A percentile compares a stretch with the other conserved stretches of the same genome.
These are phyloP conservation scores for Mikania micrantha DNA, from an alignment of 129 eudicot species.

Conservation along the genomic window DNA sequence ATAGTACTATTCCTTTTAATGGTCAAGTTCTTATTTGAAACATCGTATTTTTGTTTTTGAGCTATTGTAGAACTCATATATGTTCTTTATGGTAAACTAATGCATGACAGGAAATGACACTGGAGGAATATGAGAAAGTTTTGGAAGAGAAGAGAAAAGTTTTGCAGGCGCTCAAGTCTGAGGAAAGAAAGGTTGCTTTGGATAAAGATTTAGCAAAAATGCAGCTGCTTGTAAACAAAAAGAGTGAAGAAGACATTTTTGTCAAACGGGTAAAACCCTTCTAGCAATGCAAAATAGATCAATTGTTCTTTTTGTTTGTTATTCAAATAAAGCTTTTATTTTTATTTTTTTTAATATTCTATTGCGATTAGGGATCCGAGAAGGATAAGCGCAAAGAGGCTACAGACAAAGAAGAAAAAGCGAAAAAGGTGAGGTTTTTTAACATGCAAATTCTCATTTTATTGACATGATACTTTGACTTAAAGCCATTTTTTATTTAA, in stretches of 20 bases:
- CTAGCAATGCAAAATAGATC: background rate
- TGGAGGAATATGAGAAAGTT: slow-evolving; percentile 89
- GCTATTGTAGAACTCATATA: background rate
- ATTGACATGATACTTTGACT: too few relatives aligned
- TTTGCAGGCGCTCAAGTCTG: slow-evolving; percentile 37
- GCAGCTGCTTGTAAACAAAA: slow-evolving; percentile 28
- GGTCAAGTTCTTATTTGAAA: background rate
- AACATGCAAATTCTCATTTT: too few relatives aligned
- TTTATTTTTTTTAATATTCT: background rate
- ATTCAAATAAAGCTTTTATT: background rate
- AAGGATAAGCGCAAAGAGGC: slow-evolving; percentile 38
- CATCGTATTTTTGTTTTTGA: background rate
- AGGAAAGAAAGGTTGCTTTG: slow-evolving; percentile 32
- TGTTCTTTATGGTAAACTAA: background rate
- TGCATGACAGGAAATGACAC: slow-evolving; percentile 68
- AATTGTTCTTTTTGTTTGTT: background rate
- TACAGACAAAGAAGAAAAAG: slow-evolving; percentile 30
- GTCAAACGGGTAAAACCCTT: slow-evolving; percentile 32
- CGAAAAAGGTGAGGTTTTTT: slow-evolving; percentile 32
- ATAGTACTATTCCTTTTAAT: background rate
- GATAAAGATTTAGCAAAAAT: slow-evolving; percentile 27
- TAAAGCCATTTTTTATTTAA: background rate
- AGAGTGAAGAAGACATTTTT: slow-evolving; percentile 33
- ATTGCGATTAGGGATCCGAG: slow-evolving; percentile 32
- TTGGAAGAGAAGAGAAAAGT: slow-evolving; percentile 83